Evolutionary conservation across 371 early-diverging fungal species (phyloP), one percentile per base, ranked within the genome.

Genomic region (Mucor mucedo): DNA sequence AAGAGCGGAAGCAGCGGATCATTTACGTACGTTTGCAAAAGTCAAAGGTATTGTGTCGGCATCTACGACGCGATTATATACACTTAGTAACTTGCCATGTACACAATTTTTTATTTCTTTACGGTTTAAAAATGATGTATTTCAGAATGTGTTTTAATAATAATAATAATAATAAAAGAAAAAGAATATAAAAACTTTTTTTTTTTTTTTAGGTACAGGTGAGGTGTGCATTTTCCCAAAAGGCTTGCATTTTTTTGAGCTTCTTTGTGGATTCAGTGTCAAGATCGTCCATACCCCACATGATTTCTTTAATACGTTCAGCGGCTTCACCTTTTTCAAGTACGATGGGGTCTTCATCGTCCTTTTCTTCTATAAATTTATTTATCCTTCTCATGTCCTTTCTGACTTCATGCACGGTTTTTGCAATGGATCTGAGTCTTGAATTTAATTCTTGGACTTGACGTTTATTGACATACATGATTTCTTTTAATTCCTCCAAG

Each of bases 281-380:
- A 38, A 82, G 60, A 61, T 82, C 83, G 66, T 82, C 83, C 27
- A 82, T 63, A 48, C 83, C 83, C 83, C 83, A 82, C 75, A 82
- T 69, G 60, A 82, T 82, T 32, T 79, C 80, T 68, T 79, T 76
- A 45, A 82, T 80, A 42, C 80, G 68, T 63, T 69, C 72, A 47
- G 79, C 69, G 8, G 77, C 83, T 66, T 82, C 83, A 47, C 83
- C 83, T 58, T 76, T 77, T 44, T 82, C 83, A 40, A 82, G 53
- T 9, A 79, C 71, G 10, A 82, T 73, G 3, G 80, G 77, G 57
- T 82, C 83, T 54, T 82, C 83, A 62, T 79, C 80, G 40, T 79
- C 80, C 59, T 77, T 76, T 48, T 82, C 83, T 66, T 80, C 80
- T 55, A 77, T 55, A 49, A 71, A 73, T 62, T 79, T 75, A 59